Base-by-base conservation (phyloP, 2,329 filamentous ascomycete genomes). In the Hansfordia pulvinata region DNA sequence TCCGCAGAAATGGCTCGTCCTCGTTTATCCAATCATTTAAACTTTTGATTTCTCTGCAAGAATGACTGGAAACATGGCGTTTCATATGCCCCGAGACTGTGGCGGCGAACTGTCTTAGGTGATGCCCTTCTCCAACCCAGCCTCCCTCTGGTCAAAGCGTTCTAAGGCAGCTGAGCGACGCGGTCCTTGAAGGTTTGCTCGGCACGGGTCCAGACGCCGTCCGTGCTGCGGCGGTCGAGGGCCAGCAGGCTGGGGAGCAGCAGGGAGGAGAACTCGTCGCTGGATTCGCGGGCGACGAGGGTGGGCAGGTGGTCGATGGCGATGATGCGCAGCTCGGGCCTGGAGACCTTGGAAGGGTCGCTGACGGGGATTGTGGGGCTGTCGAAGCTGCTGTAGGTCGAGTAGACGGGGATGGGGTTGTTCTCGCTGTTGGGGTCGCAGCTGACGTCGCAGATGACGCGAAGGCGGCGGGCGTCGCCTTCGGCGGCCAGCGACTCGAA, bases 291-390 rank as follows among this genome's bases (percentile, higher is more conserved):
- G 2, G 88, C 82, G 19, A 96, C 63, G 38, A 94, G 68, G 28
- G 74, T 79, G 4, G 84, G 83, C 27, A 92, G 64, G 47, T 92
- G 83, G 52, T 92, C 82, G 44, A 92, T 90, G 49, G 74, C 79
- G 53, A 94, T 93, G 40, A 94, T 81, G 25, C 69, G 76, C 30
- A 93, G 56, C 6, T 69, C 65, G 1, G 72, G 67, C 28, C 59
- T 48, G 53, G 63, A 43, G 58, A 69, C 36, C 28, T 59, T 48
- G 53, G 63, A 43, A 58, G 69, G 36, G 64, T 72, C 52, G 18
- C 71, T 59, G 14, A 90, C 79, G 1, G 75, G 67, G 0, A 93
- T 76, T 1, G 84, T 93, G n/a, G 86, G 88, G 47, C 81, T 74
- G 47, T 75, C 71, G 48, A 94, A 94, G 13, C 84, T 90, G 25